These are phyloP conservation scores for Suillus sp. DNA, from an alignment of 768 basidiomycete genomes.

Conservation along the genomic window DNA sequence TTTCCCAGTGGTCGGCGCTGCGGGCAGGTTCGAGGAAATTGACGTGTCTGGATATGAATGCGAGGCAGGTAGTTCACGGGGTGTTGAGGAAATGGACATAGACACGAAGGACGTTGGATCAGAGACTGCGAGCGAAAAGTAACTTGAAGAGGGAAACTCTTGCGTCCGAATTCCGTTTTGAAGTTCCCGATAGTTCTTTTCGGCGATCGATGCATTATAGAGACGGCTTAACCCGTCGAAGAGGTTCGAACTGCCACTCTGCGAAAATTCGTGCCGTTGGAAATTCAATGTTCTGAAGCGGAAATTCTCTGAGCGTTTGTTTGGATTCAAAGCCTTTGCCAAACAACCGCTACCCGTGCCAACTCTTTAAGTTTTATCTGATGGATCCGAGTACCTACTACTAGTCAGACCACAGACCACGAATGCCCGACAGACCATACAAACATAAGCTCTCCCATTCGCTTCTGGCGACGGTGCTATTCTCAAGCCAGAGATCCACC, in stretches of 20 bases:
- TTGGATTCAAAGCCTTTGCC: slow-evolving; percentile 15
- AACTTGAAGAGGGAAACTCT: not conserved
- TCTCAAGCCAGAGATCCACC: no score
- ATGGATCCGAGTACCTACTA: no score
- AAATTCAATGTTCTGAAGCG: slow-evolving; percentile 12
- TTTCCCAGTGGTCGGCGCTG: slow-evolving; percentile 60
- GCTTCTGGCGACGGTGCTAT: no score
- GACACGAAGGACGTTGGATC: not conserved
- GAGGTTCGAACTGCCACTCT: no score
- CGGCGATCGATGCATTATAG: not conserved
- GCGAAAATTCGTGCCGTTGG: no score
- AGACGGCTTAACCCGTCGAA: no score
- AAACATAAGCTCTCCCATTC: no score
- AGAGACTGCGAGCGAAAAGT: not conserved
- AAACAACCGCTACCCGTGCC: no score
- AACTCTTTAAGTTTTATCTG: no score
- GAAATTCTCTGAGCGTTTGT: slow-evolving; percentile 28
- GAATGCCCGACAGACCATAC: no score
- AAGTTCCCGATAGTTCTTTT: not conserved
- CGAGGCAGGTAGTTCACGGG: not conserved
- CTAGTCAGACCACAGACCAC: no score
- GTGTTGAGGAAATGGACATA: not conserved
- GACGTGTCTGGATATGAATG: slow-evolving; percentile 45
- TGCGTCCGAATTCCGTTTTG: not conserved
- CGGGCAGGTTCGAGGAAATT: slow-evolving; percentile 52